Conservation (phyloP, 257 asterid genomes). For the Henckelia pumila region DNA sequence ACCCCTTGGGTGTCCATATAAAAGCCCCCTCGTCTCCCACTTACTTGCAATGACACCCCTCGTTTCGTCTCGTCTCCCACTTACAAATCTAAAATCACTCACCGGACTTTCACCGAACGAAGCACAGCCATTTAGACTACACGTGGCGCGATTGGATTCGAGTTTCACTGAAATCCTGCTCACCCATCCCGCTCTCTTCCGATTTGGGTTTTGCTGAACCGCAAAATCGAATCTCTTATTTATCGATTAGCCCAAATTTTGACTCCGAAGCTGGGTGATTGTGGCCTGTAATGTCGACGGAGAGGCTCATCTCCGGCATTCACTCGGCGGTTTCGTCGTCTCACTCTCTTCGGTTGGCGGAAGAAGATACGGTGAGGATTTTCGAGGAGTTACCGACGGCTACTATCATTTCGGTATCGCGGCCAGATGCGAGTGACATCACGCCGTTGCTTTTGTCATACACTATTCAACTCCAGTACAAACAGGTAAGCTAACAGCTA, state of each 20-base stretch:
- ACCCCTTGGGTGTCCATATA: neutral
- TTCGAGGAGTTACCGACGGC: slow-evolving; percentile 87
- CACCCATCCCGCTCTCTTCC: slow-evolving; percentile 16
- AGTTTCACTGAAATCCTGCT: slow-evolving; percentile 29
- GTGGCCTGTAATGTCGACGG: slow-evolving; percentile 58
- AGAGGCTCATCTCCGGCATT: slow-evolving; percentile 50
- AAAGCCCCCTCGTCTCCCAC: slow-evolving; percentile 8
- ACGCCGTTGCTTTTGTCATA: slow-evolving; percentile 86
- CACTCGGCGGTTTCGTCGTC: slow-evolving; percentile 44
- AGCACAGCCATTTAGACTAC: neutral
- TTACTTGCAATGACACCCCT: no score
- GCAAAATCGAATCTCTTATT: neutral
- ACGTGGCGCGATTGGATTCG: slow-evolving; percentile 36
- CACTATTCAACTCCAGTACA: slow-evolving; percentile 76
- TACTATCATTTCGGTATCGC: slow-evolving; percentile 59
- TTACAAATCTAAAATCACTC: neutral
- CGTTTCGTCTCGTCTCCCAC: slow-evolving; percentile 18
- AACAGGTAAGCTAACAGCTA: slow-evolving; percentile 64
- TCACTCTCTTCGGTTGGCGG: slow-evolving; percentile 49
- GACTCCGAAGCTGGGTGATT: neutral
- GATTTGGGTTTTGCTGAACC: neutral
- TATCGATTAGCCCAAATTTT: slow-evolving; percentile 20
- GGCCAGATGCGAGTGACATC: slow-evolving; percentile 78
- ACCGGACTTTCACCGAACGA: neutral
- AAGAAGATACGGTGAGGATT: slow-evolving; percentile 40